phyloP scores from a whole-genome alignment of 768 basidiomycete genomes.

The Chalciporus chontae region DNA sequence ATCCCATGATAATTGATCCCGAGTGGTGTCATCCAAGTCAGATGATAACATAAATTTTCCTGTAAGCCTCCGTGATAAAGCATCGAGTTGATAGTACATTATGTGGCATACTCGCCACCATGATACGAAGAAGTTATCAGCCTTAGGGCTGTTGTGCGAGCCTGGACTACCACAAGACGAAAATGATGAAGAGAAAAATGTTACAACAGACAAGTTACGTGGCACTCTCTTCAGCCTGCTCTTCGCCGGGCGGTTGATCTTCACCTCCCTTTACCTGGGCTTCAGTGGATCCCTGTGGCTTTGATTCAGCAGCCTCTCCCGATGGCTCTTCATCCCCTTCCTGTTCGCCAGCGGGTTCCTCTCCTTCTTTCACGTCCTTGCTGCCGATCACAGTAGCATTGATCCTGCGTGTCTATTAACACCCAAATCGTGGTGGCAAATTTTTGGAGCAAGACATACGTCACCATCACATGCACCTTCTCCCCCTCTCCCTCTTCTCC shows the following conservation, averaged over 20 bases:
- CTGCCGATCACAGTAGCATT: constrained; percentile 76
- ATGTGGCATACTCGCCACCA: too few relatives aligned
- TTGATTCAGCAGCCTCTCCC: constrained; percentile 24
- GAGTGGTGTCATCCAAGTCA: too few relatives aligned
- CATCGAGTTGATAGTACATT: too few relatives aligned
- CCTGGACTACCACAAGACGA: not conserved
- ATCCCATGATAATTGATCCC: too few relatives aligned
- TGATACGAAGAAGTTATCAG: too few relatives aligned
- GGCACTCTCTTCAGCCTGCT: constrained; percentile 15
- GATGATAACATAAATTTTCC: too few relatives aligned
- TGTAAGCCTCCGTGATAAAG: too few relatives aligned
- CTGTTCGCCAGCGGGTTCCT: constrained; percentile 34
- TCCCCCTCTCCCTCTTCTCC: constrained; percentile 49
- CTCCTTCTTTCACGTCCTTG: constrained; percentile 47
- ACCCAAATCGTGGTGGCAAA: not conserved
- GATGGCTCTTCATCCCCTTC: constrained; percentile 26
- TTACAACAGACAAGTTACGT: constrained; percentile 11
- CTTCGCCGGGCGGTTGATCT: constrained; percentile 17
- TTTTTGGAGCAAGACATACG: constrained; percentile 46
- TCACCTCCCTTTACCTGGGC: constrained; percentile 23
- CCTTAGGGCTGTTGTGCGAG: too few relatives aligned
- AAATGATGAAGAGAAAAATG: not conserved
- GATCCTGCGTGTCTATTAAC: constrained; percentile 42
- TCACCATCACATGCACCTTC: constrained; percentile 70
- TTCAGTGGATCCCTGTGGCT: constrained; percentile 21